These are phyloP conservation scores for Cordyceps cicadae DNA, from an alignment of 2,329 filamentous ascomycete genomes.

Conservation along the genomic window DNA sequence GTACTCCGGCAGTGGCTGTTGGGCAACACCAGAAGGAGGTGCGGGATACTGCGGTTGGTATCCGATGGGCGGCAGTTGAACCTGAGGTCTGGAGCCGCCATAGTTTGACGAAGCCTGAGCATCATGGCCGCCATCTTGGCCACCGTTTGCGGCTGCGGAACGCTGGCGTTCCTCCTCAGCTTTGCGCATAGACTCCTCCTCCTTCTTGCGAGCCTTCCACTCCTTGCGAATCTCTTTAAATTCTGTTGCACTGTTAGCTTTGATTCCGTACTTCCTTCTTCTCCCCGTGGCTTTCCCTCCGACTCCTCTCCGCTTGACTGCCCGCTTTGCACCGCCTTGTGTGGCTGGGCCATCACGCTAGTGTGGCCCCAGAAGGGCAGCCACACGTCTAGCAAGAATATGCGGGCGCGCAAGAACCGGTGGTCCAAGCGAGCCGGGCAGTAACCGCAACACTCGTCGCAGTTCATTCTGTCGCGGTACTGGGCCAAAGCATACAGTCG, in stretches of 20 bases:
- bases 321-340: background rate
- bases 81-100: constrained; percentile 38
- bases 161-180: constrained; percentile 78
- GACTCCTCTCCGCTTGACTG: background rate
- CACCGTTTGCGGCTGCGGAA: constrained; percentile 18
- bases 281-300: background rate
- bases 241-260: constrained; percentile 37
- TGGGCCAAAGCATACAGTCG: background rate
- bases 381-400: background rate
- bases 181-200: constrained; percentile 85
- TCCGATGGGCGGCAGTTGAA: constrained; percentile 60
- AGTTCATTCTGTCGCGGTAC: background rate
- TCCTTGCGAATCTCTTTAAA: constrained; percentile 99
- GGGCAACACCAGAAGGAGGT: constrained; percentile 38
- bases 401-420: background rate
- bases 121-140: constrained; percentile 16
- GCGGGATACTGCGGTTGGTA: constrained; percentile 57
- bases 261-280: background rate
- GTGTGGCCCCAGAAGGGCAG: constrained; percentile 4
- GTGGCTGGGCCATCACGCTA: constrained; percentile 17
- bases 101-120: constrained; percentile 34
- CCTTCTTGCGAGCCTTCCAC: constrained; percentile 99
- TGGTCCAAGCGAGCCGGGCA: background rate
- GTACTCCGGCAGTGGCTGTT: constrained; percentile 44
- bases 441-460: constrained; percentile 1